Evolutionary conservation across 1,139 yeast genomes (phyloP).

Genomic region (Arxiozyma heterogenica): DNA sequence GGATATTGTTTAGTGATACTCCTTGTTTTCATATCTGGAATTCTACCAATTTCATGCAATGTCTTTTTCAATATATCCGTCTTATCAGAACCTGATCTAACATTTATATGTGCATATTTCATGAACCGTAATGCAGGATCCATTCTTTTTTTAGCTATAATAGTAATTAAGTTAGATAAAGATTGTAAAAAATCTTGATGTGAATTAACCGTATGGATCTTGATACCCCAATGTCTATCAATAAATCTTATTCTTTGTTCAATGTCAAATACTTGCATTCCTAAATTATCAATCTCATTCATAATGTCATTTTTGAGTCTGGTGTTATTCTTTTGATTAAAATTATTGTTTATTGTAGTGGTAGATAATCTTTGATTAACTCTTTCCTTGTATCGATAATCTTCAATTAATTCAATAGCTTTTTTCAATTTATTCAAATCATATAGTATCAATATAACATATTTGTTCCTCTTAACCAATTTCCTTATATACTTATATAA

Average conservation of each 20-base stretch:
- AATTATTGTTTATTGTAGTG: constrained; percentile 21
- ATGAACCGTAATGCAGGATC: constrained; percentile 49
- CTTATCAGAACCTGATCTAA: constrained; percentile 45
- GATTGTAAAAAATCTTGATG: constrained; percentile 43
- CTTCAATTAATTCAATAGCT: constrained; percentile 39
- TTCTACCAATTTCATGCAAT: constrained; percentile 45
- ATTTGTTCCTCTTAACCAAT: constrained; percentile 23
- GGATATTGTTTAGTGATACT: constrained; percentile 33
- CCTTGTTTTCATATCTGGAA: constrained; percentile 39
- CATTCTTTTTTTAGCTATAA: constrained; percentile 45
- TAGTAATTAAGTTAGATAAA: constrained; percentile 47
- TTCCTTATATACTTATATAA: constrained; percentile 18
- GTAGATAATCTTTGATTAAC: constrained; percentile 26
- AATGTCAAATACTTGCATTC: constrained; percentile 15
- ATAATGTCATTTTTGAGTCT: constrained; percentile 11
- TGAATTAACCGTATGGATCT: constrained; percentile 21
- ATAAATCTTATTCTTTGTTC: constrained; percentile 21
- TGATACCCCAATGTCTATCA: constrained; percentile 23
- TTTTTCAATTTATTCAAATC: constrained; percentile 40
- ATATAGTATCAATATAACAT: constrained; percentile 39
- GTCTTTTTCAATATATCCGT: constrained; percentile 41
- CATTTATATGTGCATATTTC: constrained; percentile 43
- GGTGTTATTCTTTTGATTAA: constrained; percentile 1
- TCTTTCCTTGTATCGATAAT: constrained; percentile 38
- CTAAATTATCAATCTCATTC: constrained; percentile 14